phyloP scores from a whole-genome alignment of 371 early-diverging fungal genomes.

The Syncephalastrum contaminatum region DNA sequence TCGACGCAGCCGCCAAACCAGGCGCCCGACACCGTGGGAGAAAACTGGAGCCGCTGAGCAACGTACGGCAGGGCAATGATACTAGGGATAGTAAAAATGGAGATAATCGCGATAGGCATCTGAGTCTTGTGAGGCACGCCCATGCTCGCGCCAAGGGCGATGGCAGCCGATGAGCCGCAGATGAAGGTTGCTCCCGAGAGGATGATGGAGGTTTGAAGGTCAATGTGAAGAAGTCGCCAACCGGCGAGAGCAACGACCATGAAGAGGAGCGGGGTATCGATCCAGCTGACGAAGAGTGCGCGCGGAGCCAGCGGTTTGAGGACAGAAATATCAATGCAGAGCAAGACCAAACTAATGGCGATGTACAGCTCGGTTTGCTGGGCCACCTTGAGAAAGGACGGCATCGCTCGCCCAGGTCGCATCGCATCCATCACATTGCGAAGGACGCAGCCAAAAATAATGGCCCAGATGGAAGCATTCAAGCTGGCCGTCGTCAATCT shows the following conservation, averaged over 20 bases:
- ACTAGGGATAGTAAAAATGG: slow-evolving; percentile 65
- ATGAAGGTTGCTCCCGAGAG: slow-evolving; percentile 65
- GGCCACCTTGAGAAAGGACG: slow-evolving; percentile 56
- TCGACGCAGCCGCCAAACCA: slow-evolving; percentile 71
- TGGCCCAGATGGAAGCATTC: slow-evolving; percentile 66
- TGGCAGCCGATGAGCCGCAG: slow-evolving; percentile 66
- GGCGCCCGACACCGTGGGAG: slow-evolving; percentile 54
- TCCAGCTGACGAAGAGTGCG: slow-evolving; percentile 64
- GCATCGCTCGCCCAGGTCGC: slow-evolving; percentile 38
- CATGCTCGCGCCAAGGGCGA: slow-evolving; percentile 58
- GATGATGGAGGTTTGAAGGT: slow-evolving; percentile 59
- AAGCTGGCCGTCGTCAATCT: slow-evolving; percentile 35
- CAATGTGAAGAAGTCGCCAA: slow-evolving; percentile 51
- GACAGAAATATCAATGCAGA: slow-evolving; percentile 59
- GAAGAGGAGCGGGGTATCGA: slow-evolving; percentile 59
- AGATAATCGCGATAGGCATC: slow-evolving; percentile 65
- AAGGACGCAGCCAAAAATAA: slow-evolving; percentile 52
- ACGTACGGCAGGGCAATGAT: slow-evolving; percentile 64
- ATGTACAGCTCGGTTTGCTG: slow-evolving; percentile 64
- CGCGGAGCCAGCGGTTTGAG: slow-evolving; percentile 57
- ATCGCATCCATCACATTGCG: slow-evolving; percentile 44
- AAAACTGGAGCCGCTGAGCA: slow-evolving; percentile 43
- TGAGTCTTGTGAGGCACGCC: slow-evolving; percentile 57
- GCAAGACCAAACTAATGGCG: slow-evolving; percentile 56
- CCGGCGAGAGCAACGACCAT: slow-evolving; percentile 56